Evolutionary conservation across 345 rosid species (phyloP).

Genomic region (Brassica carinata): DNA sequence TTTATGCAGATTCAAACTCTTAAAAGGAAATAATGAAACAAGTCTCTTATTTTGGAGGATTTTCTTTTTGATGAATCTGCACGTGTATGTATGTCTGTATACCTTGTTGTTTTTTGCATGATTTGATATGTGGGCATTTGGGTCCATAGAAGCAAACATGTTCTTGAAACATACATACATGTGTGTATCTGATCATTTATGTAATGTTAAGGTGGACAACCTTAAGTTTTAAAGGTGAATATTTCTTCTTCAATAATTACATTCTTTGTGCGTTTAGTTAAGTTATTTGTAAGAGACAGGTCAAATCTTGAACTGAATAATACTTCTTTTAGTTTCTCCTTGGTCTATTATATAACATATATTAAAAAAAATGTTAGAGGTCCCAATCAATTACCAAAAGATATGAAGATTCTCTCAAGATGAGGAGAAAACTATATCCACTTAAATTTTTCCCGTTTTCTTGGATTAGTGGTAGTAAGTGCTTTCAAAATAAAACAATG

Average conservation of each 20-base stretch:
- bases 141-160: conserved; percentile 35
- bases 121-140: conserved; percentile 30
- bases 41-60: conserved; percentile 21
- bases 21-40: conserved; percentile 7
- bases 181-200: background rate
- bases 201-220: conserved; percentile 34
- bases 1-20: conserved; percentile 33
- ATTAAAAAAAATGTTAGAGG: background rate
- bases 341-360: background rate
- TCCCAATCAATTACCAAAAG: background rate
- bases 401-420: background rate
- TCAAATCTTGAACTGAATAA: background rate
- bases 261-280: conserved; percentile 15
- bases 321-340: background rate
- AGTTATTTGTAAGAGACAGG: conserved; percentile 1
- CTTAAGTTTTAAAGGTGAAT: conserved; percentile 8
- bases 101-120: background rate
- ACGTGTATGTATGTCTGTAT: background rate
- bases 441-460: background rate
- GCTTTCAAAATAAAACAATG: background rate
- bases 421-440: background rate
- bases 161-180: conserved; percentile 21
- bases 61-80: conserved; percentile 15
- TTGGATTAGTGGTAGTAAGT: background rate
- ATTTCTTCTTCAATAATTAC: background rate